Conservation (phyloP, 345 rosid genomes). For the Camelina hispida region DNA sequence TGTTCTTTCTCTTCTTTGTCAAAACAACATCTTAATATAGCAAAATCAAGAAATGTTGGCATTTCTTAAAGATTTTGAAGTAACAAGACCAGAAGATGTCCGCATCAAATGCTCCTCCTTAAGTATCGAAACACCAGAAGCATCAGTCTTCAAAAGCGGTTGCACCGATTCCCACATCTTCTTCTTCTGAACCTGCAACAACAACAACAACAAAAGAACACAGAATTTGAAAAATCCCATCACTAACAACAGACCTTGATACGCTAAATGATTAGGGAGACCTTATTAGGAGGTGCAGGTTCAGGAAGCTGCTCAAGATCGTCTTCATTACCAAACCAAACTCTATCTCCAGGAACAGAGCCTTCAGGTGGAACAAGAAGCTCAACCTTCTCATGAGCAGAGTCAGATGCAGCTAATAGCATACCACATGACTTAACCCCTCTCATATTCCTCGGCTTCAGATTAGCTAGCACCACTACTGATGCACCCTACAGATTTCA, state of each 20-base stretch:
- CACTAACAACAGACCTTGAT: not conserved
- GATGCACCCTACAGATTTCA: constrained; percentile 52
- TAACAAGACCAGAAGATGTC: constrained; percentile 71
- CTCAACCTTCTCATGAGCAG: constrained; percentile 78
- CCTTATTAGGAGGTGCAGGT: constrained; percentile 82
- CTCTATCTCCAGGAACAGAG: constrained; percentile 77
- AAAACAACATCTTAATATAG: constrained; percentile 17
- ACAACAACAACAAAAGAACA: not conserved
- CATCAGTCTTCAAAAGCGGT: constrained; percentile 82
- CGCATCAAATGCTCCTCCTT: constrained; percentile 67
- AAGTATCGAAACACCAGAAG: constrained; percentile 59
- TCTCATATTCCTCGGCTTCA: constrained; percentile 93
- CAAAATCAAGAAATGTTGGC: constrained; percentile 69
- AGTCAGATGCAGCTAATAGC: constrained; percentile 90
- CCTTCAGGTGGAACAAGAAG: constrained; percentile 77
- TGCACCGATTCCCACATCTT: constrained; percentile 91
- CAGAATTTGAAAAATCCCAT: not conserved
- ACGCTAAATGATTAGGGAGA: no score
- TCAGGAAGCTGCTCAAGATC: constrained; percentile 60
- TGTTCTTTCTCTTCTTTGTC: constrained; percentile 29
- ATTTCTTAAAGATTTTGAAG: constrained; percentile 58
- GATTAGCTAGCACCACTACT: constrained; percentile 86
- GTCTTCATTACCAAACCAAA: constrained; percentile 77
- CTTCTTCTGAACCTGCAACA: constrained; percentile 79
- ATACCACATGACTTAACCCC: constrained; percentile 92